Evolutionary conservation across 257 asterid species (phyloP).

Genomic region (Anisodus acutangulus): DNA sequence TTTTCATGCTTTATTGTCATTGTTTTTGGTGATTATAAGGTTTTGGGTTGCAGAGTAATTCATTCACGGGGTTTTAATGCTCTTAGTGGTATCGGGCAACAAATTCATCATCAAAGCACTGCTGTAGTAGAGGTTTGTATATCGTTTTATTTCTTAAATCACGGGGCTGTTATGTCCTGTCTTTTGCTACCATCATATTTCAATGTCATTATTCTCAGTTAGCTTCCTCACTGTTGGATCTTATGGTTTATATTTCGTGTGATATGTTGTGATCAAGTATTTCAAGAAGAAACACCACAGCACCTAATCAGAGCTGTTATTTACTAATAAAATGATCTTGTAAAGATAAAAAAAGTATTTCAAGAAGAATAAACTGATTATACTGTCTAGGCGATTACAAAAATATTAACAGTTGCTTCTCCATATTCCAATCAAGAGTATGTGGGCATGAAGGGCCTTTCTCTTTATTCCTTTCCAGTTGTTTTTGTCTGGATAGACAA

Average conservation of each 20-base stretch:
- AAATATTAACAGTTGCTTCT: background rate
- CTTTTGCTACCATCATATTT: background rate
- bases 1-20: conserved; percentile 35
- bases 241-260: conserved; percentile 5
- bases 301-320: background rate
- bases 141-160: conserved; percentile 23
- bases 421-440: conserved; percentile 3
- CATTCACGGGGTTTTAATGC: conserved; percentile 84
- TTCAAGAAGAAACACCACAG: background rate
- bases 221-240: conserved; percentile 9
- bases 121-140: conserved; percentile 61
- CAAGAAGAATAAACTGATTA: background rate
- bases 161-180: background rate
- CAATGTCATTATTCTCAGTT: background rate
- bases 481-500: background rate
- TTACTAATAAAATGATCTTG: background rate
- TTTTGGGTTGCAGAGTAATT: conserved; percentile 78
- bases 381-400: background rate
- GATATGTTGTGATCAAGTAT: background rate
- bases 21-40: conserved; percentile 75
- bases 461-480: conserved; percentile 2
- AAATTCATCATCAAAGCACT: conserved; percentile 55
- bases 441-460: background rate
- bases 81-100: conserved; percentile 56
- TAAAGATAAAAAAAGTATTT: background rate